These are phyloP conservation scores for Volvox carteri DNA, from an alignment of 163 green algal species.

Conservation along the genomic window DNA sequence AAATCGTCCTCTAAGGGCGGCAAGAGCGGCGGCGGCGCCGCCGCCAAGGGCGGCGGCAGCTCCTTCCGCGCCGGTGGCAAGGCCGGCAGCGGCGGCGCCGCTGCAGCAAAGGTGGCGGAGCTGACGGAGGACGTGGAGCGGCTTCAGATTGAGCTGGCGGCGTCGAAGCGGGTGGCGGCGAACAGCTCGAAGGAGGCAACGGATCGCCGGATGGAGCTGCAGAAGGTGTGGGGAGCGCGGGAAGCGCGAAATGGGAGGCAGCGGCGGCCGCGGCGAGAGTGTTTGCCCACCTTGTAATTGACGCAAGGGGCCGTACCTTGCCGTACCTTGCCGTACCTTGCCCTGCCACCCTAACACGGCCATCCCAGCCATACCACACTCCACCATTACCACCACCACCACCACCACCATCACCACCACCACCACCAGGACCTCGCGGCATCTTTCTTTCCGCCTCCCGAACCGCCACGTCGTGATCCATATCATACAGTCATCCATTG, in stretches of 20 bases:
- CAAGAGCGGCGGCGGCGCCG: background rate
- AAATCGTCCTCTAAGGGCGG: background rate
- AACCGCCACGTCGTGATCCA: too few relatives aligned
- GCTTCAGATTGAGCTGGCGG: slow-evolving; percentile 11
- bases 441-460: too few relatives aligned
- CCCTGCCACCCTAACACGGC: too few relatives aligned
- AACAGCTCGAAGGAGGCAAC: background rate
- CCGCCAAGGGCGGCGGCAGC: background rate
- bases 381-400: too few relatives aligned
- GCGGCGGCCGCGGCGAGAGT: too few relatives aligned
- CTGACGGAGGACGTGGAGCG: slow-evolving; percentile 27
- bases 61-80: background rate
- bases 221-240: background rate
- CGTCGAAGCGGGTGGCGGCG: background rate
- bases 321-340: too few relatives aligned
- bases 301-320: too few relatives aligned
- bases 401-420: too few relatives aligned
- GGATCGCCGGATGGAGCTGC: slow-evolving; percentile 14
- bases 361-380: too few relatives aligned
- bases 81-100: background rate
- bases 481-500: too few relatives aligned
- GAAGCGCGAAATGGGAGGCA: background rate
- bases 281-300: too few relatives aligned
- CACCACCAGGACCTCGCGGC: too few relatives aligned
- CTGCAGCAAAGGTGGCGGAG: background rate